These are phyloP conservation scores for Globisporangium iwayamae DNA, from an alignment of 352 stramenopile genomes.

Conservation along the genomic window DNA sequence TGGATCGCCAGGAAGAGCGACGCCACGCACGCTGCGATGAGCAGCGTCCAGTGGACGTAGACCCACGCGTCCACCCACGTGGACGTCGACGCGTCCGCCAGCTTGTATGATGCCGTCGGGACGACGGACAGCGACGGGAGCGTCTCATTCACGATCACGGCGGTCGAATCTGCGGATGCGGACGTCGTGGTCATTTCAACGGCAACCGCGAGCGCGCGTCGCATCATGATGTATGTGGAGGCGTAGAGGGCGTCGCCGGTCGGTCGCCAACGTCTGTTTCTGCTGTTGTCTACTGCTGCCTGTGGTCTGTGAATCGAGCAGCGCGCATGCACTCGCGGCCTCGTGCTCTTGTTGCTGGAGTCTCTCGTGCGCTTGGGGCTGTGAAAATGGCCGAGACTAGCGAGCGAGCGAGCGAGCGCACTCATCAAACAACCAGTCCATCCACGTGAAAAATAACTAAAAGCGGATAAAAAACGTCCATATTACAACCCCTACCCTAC, in stretches of 20 bases:
- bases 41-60: conserved; percentile 47
- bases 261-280: neutral
- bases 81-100: neutral
- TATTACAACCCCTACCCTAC: no score
- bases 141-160: neutral
- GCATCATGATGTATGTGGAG: conserved; percentile 8
- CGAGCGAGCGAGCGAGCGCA: neutral
- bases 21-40: conserved; percentile 29
- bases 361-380: neutral
- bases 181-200: neutral
- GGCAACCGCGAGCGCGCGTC: conserved; percentile 8
- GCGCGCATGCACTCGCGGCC: neutral
- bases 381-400: neutral
- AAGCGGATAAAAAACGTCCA: neutral
- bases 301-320: neutral
- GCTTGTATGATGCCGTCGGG: neutral
- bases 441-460: neutral
- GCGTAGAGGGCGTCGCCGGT: neutral
- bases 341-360: neutral
- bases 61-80: conserved; percentile 42
- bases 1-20: conserved; percentile 62
- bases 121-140: neutral
- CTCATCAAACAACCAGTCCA: neutral
- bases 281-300: neutral
- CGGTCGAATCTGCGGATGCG: neutral